Evolutionary conservation across 2,329 filamentous ascomycete species (phyloP).

Genomic region (Fusarium keratoplasticum): DNA sequence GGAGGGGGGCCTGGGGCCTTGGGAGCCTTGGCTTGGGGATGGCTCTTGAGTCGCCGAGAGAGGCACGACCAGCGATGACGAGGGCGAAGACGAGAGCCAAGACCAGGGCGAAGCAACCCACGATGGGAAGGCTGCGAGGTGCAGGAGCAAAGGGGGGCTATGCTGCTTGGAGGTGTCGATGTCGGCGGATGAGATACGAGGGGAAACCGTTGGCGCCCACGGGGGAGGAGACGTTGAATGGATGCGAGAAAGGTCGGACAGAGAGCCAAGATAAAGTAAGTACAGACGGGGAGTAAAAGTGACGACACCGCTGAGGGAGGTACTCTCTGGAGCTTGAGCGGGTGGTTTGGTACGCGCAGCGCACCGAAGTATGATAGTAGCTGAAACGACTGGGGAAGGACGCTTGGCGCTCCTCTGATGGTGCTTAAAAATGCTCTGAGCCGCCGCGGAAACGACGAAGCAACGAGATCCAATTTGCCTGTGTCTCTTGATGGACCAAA

Average conservation of each 20-base stretch:
- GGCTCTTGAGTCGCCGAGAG: slow-evolving; percentile 12
- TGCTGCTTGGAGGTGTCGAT: slow-evolving; percentile 18
- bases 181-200: slow-evolving; percentile 5
- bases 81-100: slow-evolving; percentile 21
- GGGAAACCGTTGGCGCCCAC: slow-evolving; percentile 15
- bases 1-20: slow-evolving; percentile 18
- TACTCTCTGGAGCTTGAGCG: neutral
- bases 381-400: slow-evolving; percentile 5
- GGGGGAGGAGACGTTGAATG: slow-evolving; percentile 1
- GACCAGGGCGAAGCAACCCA: slow-evolving; percentile 21
- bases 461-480: neutral
- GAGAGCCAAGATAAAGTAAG: neutral
- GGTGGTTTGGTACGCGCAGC: neutral
- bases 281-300: slow-evolving; percentile 18
- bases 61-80: slow-evolving; percentile 22
- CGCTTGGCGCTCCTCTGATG: slow-evolving; percentile 12
- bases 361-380: neutral
- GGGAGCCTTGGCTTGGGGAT: slow-evolving; percentile 21
- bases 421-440: neutral
- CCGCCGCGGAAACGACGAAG: neutral
- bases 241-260: slow-evolving; percentile 10
- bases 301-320: slow-evolving; percentile 26
- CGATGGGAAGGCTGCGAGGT: slow-evolving; percentile 3
- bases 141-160: slow-evolving; percentile 3
- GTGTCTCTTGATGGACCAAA: neutral